Conservation (phyloP, 2,329 filamentous ascomycete species). For the Cucurbitaria berberidis region DNA sequence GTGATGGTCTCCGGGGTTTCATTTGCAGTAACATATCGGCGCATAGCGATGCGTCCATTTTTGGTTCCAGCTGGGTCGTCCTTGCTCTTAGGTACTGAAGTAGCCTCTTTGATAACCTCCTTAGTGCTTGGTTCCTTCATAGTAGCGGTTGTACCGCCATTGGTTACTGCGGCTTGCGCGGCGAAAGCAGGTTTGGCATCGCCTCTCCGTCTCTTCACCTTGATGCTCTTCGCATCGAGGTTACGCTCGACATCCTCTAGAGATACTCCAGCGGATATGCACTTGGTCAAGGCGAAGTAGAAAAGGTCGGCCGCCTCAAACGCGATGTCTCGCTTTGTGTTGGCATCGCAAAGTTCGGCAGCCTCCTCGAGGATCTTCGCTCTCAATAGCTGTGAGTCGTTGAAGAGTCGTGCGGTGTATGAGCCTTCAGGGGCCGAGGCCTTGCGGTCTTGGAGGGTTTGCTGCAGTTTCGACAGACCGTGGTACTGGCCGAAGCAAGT, state of each 20-base stretch:
- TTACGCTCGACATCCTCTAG: conserved; percentile 90
- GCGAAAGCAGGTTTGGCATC: conserved; percentile 95
- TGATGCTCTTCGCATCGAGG: conserved; percentile 91
- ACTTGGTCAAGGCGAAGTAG: conserved; percentile 94
- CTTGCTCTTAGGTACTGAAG: conserved; percentile 59
- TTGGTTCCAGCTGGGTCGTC: conserved; percentile 58
- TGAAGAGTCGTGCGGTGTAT: conserved; percentile 92
- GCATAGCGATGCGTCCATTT: conserved; percentile 77
- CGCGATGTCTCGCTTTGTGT: conserved; percentile 80
- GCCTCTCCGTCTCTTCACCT: conserved; percentile 90
- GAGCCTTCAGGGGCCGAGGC: conserved; percentile 83
- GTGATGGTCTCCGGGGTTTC: conserved; percentile 70
- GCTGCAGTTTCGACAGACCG: conserved; percentile 83
- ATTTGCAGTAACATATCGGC: conserved; percentile 72
- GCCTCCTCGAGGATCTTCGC: conserved; percentile 99
- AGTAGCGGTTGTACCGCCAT: conserved; percentile 19
- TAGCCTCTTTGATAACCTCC: conserved; percentile 57
- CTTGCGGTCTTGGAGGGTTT: conserved; percentile 84
- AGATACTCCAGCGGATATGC: conserved; percentile 80
- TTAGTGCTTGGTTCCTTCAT: conserved; percentile 38
- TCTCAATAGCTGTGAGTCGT: conserved; percentile 83
- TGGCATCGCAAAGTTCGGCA: conserved; percentile 89
- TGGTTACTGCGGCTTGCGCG: conserved; percentile 65
- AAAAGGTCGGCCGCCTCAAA: conserved; percentile 95
- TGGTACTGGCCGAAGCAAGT: conserved; percentile 88